Base-by-base conservation (phyloP, 257 asterid species). In the Solanum etuberosum region DNA sequence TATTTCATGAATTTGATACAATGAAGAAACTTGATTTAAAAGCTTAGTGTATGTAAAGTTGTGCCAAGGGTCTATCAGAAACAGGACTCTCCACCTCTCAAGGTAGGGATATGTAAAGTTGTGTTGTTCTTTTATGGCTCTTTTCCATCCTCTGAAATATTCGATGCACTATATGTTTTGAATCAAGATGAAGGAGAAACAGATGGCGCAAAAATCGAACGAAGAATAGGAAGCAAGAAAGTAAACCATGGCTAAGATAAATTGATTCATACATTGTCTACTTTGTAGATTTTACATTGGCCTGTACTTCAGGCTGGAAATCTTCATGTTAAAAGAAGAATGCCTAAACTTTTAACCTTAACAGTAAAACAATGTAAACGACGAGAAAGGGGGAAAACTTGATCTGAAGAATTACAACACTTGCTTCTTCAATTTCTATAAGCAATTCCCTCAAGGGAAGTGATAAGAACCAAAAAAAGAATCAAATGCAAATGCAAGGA, bases 401-500 rank as follows among this genome's bases (percentile, higher is more conserved):
- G 29, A 48, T 46, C 42, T 46, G 40, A 29, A 81, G 68, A 48
- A 81, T 31, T 48, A 81, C 68, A 48, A 48, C 68, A 81, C 68
- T 48, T 46, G 42, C 67, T 21, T 46, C 68, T 46, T 80, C 85
- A 16, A 80, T 80, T 46, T 18, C 42, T 78, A 43, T 78, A 42
- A 40, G 14, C 37, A 74, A 10, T 12, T 74, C 37, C 61, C 61
- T 77, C 61, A 12, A 11, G 83, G 21, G 3, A 35, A 34, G 46
- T 34, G 80, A 72, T 32, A 4, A 9, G 9, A 20, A 25, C 25
- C 63, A 54, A 54, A 54, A 54, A 20, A 54, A 54, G 63, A 54
- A 54, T 54, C 18, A 95, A 51, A 93, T 87, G 89, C 93, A 89
- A 74, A 23, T 35, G 57, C 21, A 77, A n/a, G 35, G 81, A 90